A percentile compares a stretch with the other conserved stretches of the same genome.
These are phyloP conservation scores for Diaporthe sp. DNA, from an alignment of 2,329 filamentous ascomycete genomes.

Conservation along the genomic window DNA sequence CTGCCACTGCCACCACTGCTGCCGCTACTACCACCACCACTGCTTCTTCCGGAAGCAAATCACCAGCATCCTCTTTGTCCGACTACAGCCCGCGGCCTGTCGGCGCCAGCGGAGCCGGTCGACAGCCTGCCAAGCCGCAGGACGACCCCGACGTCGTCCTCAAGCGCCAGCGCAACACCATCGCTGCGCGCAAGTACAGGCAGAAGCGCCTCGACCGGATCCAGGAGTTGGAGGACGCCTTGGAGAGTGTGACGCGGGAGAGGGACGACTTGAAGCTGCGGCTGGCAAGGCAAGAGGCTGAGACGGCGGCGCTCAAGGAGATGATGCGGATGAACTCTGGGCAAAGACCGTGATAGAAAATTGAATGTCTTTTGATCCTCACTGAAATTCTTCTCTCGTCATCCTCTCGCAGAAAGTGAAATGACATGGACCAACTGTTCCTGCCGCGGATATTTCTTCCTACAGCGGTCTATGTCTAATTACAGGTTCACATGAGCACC, in stretches of 20 bases:
- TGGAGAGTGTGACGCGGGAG: constrained; percentile 67
- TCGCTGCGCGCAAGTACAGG: constrained; percentile 74
- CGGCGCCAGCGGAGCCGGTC: constrained; percentile 35
- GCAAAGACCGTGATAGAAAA: constrained; percentile 31
- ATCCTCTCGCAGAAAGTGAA: not conserved
- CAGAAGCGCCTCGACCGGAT: constrained; percentile 75
- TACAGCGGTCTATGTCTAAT: not conserved
- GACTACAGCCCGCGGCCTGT: constrained; percentile 27
- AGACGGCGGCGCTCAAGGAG: constrained; percentile 68
- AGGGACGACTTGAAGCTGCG: constrained; percentile 69
- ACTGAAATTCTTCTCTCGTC: not conserved
- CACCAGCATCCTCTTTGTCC: constrained; percentile 35
- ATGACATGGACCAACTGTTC: not conserved
- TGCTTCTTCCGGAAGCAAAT: constrained; percentile 16
- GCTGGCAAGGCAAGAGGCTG: constrained; percentile 71
- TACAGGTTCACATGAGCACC: not conserved
- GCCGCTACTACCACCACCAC: not conserved
- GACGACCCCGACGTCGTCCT: constrained; percentile 47
- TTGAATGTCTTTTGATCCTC: constrained; percentile 21
- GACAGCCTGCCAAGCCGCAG: constrained; percentile 35
- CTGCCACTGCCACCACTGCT: not conserved
- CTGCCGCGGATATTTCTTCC: too few species aligned
- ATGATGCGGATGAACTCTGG: constrained; percentile 48
- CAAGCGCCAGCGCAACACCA: constrained; percentile 73
- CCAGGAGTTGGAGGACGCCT: constrained; percentile 65